Conservation (phyloP, 371 early-diverging fungal species). For the Fennellomyces sp. region DNA sequence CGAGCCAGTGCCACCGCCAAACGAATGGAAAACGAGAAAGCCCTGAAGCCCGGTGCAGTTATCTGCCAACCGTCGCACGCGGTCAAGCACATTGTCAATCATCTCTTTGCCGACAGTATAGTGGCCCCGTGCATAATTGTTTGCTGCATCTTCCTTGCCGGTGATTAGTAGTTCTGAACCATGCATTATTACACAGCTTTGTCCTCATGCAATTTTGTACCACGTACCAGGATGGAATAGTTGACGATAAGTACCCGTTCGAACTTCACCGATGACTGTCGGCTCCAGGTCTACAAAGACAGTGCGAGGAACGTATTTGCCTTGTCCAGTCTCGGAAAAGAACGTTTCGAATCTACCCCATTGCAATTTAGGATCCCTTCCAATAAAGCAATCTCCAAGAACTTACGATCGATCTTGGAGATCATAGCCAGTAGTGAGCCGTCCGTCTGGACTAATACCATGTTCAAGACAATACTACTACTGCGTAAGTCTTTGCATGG, state of each 20-base stretch:
- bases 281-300: conserved; percentile 98
- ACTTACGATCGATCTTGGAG: conserved; percentile 17
- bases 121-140: conserved; percentile 99
- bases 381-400: not conserved
- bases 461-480: conserved; percentile 93
- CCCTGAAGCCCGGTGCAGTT: conserved; percentile 98
- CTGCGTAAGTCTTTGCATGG: not conserved
- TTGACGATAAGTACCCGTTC: conserved; percentile 93
- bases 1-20: conserved; percentile 99
- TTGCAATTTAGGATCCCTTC: not conserved
- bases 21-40: conserved; percentile 97
- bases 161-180: conserved; percentile 87
- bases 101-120: conserved; percentile 99
- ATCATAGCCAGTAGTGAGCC: conserved; percentile 72
- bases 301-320: conserved; percentile 98
- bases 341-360: conserved; percentile 73
- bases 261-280: conserved; percentile 96
- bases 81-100: conserved; percentile 95
- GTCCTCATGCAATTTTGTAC: not conserved
- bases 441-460: conserved; percentile 94
- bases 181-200: conserved; percentile 75
- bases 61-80: conserved; percentile 96
- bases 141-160: conserved; percentile 99
- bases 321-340: conserved; percentile 94
- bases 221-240: conserved; percentile 92